phyloP scores from a whole-genome alignment of 2,329 filamentous ascomycete genomes.

The Ambrosiella xylebori region DNA sequence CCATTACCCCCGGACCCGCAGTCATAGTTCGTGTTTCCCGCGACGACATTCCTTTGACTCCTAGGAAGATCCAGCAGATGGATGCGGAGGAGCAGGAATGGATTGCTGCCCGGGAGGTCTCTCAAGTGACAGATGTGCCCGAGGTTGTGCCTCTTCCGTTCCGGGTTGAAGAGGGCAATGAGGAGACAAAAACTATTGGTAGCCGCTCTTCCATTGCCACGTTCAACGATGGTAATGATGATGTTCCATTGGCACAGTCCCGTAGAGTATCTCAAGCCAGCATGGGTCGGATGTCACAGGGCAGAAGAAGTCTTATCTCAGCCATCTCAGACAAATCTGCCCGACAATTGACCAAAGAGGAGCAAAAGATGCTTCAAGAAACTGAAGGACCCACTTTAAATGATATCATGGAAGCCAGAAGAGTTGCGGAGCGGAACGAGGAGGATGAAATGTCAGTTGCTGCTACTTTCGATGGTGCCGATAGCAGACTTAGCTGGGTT shows the following conservation, averaged over 20 bases:
- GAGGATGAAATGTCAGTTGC: conserved; percentile 35
- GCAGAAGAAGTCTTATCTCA: conserved; percentile 28
- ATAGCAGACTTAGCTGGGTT: conserved; percentile 7
- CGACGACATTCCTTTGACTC: conserved; percentile 27
- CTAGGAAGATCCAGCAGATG: conserved; percentile 5
- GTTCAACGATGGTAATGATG: conserved; percentile 30
- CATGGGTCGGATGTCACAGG: conserved; percentile 31
- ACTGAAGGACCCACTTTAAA: conserved; percentile 24
- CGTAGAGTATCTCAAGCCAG: not conserved
- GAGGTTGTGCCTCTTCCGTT: conserved; percentile 50
- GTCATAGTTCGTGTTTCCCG: conserved; percentile 36
- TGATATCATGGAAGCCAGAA: conserved; percentile 24
- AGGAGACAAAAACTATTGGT: conserved; percentile 21
- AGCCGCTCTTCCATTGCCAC: conserved; percentile 53
- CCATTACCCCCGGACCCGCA: conserved; percentile 21
- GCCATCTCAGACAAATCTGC: conserved; percentile 24
- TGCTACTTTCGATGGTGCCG: conserved; percentile 35
- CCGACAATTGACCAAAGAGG: conserved; percentile 16
- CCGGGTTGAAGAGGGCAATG: conserved; percentile 32
- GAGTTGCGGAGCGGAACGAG: conserved; percentile 15
- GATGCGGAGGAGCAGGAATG: conserved; percentile 12
- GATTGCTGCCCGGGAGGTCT: not conserved
- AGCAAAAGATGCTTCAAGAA: conserved; percentile 10
- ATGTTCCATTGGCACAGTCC: conserved; percentile 16
- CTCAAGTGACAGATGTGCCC: conserved; percentile 25